Conservation (phyloP, 2,329 filamentous ascomycete genomes). For the Aspergillus ustus region DNA sequence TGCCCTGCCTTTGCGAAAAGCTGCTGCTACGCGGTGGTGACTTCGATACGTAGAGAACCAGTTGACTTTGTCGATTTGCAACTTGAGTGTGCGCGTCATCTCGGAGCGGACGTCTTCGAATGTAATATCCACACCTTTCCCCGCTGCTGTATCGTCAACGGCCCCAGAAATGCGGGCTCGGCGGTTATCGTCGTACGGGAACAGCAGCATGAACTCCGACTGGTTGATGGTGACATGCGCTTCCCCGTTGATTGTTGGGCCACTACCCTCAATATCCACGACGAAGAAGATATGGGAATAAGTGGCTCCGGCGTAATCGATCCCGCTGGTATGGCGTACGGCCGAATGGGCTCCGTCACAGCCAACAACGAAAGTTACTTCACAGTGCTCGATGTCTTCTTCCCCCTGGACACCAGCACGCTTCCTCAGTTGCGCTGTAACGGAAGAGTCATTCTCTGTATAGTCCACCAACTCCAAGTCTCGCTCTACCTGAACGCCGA, state of each 20-base stretch:
- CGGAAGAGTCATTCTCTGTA: constrained; percentile 25
- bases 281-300: constrained; percentile 54
- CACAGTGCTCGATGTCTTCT: constrained; percentile 33
- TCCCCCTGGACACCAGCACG: not conserved
- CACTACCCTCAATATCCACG: constrained; percentile 45
- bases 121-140: constrained; percentile 28
- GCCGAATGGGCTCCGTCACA: constrained; percentile 59
- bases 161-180: constrained; percentile 34
- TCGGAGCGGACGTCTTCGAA: constrained; percentile 37
- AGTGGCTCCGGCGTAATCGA: constrained; percentile 48
- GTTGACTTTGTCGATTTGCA: constrained; percentile 36
- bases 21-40: constrained; percentile 48
- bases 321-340: constrained; percentile 48
- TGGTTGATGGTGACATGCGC: constrained; percentile 39
- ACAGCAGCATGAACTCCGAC: constrained; percentile 42
- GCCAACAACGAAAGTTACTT: constrained; percentile 52
- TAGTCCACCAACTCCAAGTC: constrained; percentile 31
- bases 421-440: constrained; percentile 28
- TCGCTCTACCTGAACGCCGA: constrained; percentile 36
- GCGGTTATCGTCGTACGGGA: constrained; percentile 31
- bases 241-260: constrained; percentile 36
- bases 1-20: constrained; percentile 53
- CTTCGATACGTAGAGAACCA: constrained; percentile 53
- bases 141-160: constrained; percentile 23
- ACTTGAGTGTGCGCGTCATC: constrained; percentile 26